Percentiles rank a stretch among this genome's conserved stretches.
Evolutionary conservation across 1,139 yeast genomes (phyloP).

Genomic region (Suhomyces maxii): DNA sequence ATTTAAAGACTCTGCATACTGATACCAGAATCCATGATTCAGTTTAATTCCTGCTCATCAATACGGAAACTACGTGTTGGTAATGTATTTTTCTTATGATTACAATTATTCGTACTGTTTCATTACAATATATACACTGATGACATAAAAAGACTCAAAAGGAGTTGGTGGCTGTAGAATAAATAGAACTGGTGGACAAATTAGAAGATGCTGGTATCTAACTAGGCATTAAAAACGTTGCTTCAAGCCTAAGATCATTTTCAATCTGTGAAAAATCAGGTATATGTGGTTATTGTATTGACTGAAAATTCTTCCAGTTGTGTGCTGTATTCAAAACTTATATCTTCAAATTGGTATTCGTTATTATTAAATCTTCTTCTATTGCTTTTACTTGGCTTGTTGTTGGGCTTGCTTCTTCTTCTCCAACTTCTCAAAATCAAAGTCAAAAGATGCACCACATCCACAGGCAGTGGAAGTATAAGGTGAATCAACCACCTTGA

Average conservation of each 20-base stretch:
- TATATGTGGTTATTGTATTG: no score
- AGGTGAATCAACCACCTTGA: constrained; percentile 88
- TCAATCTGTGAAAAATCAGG: no score
- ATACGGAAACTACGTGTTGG: neutral
- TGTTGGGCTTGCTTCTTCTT: constrained; percentile 15
- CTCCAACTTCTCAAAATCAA: constrained; percentile 63
- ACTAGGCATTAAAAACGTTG: no score
- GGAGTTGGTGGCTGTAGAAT: no score
- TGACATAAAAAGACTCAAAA: neutral
- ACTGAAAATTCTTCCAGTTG: no score
- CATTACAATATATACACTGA: neutral
- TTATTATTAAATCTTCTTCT: no score
- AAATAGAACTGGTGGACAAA: no score
- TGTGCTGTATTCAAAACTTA: no score
- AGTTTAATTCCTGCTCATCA: neutral
- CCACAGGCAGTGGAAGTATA: constrained; percentile 93
- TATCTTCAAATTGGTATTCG: no score
- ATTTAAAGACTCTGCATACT: neutral
- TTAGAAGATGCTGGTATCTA: no score
- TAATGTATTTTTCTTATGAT: neutral
- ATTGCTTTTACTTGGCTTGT: no score
- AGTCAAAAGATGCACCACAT: constrained; percentile 93
- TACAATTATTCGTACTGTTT: neutral
- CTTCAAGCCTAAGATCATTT: no score
- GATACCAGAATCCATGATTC: neutral